Evolutionary conservation across 257 asterid genomes (phyloP).

Genomic region (Galeopsis tetrahit): DNA sequence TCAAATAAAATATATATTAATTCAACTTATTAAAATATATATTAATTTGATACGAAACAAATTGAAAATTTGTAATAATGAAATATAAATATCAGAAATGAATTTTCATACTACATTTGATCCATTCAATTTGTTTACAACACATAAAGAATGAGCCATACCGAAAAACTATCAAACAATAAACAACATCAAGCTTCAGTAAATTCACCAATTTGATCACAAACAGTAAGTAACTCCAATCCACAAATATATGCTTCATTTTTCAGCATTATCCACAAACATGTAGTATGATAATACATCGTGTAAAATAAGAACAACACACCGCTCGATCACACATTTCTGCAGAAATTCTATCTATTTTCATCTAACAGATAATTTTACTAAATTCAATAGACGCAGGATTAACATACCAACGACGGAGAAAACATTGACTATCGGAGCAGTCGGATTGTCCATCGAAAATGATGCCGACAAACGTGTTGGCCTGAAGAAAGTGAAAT

Average conservation of each 20-base stretch:
- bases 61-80: no score
- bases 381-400: background rate
- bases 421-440: constrained; percentile 34
- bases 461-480: constrained; percentile 33
- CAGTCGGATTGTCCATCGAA: constrained; percentile 30
- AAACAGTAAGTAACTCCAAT: no score
- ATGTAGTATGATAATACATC: background rate
- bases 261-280: constrained; percentile 29
- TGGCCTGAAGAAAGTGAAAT: constrained; percentile 24
- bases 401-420: constrained; percentile 30
- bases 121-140: no score
- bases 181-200: constrained; percentile 1
- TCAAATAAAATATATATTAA: no score
- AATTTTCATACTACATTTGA: no score
- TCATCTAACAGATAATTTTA: background rate
- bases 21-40: no score
- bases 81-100: no score
- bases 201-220: constrained; percentile 9
- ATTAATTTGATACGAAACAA: no score
- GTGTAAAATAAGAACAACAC: background rate
- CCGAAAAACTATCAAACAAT: no score
- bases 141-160: no score
- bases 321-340: constrained; percentile 5
- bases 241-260: background rate
- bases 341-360: constrained; percentile 11